Conservation (phyloP, 345 rosid species). For the sweet orange (Citrus sinensis) region DVS_A1.0 CM039162.1:22946001-22946500, state of each 20-base stretch:
- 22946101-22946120: no score
- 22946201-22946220: not conserved
- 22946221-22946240: not conserved
- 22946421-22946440: constrained; percentile 24
- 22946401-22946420: constrained; percentile 59
- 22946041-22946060: no score
- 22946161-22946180: not conserved
- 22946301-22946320: constrained; percentile 73
- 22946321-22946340: constrained; percentile 39
- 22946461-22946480: constrained; percentile 22
- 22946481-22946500: not conserved
- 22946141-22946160: not conserved
- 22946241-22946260: not conserved
- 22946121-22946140: not conserved
- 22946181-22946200: not conserved
- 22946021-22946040: no score
- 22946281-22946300: not conserved
- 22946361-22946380: constrained; percentile 44
- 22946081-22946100: no score
- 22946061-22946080: no score
- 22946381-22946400: constrained; percentile 89
- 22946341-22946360: constrained; percentile 18
- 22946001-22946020: not conserved
- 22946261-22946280: not conserved
- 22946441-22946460: not conserved